Evolutionary conservation across 2,329 filamentous ascomycete species (phyloP).

Genomic region (Aspergillus alliaceus): DNA sequence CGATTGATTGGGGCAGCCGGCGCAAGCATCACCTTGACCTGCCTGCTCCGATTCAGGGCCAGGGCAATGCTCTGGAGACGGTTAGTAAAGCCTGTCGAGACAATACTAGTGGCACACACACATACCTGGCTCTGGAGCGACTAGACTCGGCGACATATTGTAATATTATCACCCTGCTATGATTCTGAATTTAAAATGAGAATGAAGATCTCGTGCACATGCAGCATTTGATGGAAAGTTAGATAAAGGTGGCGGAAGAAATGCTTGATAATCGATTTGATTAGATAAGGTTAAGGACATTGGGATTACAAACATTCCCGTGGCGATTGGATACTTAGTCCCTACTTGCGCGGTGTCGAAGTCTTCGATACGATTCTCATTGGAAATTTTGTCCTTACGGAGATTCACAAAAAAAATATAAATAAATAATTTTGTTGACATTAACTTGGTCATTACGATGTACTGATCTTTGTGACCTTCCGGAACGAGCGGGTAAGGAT

Average conservation of each 20-base stretch:
- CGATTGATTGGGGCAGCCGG: constrained; percentile 90
- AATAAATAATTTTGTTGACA: no score
- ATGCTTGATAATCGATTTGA: constrained; percentile 33
- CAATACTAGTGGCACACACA: neutral
- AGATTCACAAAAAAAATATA: no score
- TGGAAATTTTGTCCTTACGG: no score
- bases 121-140: constrained; percentile 81
- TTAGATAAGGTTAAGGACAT: constrained; percentile 7
- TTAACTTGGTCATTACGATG: no score
- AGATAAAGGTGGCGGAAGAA: constrained; percentile 23
- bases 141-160: constrained; percentile 81
- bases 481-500: no score
- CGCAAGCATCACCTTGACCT: constrained; percentile 75
- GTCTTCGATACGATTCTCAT: constrained; percentile 7
- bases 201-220: neutral
- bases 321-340: constrained; percentile 28
- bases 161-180: neutral
- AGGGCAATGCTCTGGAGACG: constrained; percentile 75
- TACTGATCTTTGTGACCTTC: no score
- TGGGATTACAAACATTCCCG: constrained; percentile 29
- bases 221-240: neutral
- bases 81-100: constrained; percentile 4
- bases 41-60: constrained; percentile 64
- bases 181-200: neutral
- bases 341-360: constrained; percentile 20